These are phyloP conservation scores for Pseudoscleropodium purum DNA, from an alignment of 225 moss, liverwort and hornwort genomes.

Conservation along the genomic window DNA sequence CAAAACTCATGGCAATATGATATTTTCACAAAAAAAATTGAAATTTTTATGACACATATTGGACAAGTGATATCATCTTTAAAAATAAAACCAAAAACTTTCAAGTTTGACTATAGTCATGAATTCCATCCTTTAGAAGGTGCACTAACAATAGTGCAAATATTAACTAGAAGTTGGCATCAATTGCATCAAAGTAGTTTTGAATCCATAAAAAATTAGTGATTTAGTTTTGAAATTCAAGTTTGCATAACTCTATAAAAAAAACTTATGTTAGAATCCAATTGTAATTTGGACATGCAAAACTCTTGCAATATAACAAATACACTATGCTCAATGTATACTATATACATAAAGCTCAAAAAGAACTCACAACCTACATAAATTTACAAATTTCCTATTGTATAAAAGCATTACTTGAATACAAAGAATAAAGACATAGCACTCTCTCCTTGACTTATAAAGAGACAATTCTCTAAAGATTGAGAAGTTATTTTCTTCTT, in stretches of 20 bases:
- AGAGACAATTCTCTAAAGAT: neutral
- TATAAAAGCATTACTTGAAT: neutral
- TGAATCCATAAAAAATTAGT: neutral
- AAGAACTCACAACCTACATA: neutral
- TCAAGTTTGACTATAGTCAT: neutral
- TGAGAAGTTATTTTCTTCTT: neutral
- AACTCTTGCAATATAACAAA: neutral
- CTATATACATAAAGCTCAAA: neutral
- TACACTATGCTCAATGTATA: neutral
- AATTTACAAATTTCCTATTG: neutral
- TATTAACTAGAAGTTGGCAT: neutral
- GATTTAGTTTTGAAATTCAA: neutral
- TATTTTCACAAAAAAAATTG: neutral
- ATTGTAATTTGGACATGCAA: neutral
- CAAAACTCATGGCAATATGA: too few species aligned
- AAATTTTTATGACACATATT: neutral
- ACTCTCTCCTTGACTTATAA: neutral
- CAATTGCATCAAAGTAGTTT: neutral
- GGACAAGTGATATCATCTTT: neutral
- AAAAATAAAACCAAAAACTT: neutral
- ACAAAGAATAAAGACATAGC: accelerated
- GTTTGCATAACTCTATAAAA: neutral
- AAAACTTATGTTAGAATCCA: neutral
- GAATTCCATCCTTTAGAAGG: neutral
- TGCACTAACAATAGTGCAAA: accelerated